Evolutionary conservation across 208 protist genomes (phyloP).

Genomic region (Polymyxa betae): DNA sequence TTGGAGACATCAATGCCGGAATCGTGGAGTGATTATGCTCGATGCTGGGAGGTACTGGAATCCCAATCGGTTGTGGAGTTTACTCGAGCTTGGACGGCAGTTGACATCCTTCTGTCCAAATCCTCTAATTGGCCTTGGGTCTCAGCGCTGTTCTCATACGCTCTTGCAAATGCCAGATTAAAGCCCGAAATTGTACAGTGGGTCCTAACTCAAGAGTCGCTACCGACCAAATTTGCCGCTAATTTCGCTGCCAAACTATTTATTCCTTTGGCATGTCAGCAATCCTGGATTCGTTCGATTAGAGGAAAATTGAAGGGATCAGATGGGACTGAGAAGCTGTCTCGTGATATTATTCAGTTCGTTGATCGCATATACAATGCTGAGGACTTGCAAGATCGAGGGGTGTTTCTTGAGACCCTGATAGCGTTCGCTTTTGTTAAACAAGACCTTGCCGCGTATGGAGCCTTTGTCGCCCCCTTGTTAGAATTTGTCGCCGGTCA

Average conservation of each 20-base stretch:
- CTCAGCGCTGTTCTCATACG: not conserved
- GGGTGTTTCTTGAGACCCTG: not conserved
- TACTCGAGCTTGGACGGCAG: not conserved
- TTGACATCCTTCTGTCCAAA: not conserved
- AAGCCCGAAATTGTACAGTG: not conserved
- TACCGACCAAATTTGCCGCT: not conserved
- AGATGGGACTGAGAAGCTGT: not conserved
- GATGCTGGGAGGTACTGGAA: not conserved
- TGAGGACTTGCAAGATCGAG: not conserved
- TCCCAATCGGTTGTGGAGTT: not conserved
- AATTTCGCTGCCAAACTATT: not conserved
- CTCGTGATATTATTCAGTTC: not conserved
- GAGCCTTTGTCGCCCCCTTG: not conserved
- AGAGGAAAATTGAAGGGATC: not conserved
- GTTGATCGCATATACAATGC: not conserved
- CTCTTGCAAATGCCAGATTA: not conserved
- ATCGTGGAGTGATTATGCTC: not conserved
- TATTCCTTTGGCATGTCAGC: not conserved
- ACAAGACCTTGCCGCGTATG: not conserved
- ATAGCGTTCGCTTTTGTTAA: not conserved
- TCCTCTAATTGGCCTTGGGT: not conserved
- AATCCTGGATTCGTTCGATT: conserved; percentile 34
- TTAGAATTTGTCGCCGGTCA: conserved; percentile 8
- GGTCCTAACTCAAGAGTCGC: not conserved
- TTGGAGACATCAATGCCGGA: not conserved